Conservation (phyloP, 2,329 filamentous ascomycete genomes). For the Aotearoamyces nothofagi region DNA sequence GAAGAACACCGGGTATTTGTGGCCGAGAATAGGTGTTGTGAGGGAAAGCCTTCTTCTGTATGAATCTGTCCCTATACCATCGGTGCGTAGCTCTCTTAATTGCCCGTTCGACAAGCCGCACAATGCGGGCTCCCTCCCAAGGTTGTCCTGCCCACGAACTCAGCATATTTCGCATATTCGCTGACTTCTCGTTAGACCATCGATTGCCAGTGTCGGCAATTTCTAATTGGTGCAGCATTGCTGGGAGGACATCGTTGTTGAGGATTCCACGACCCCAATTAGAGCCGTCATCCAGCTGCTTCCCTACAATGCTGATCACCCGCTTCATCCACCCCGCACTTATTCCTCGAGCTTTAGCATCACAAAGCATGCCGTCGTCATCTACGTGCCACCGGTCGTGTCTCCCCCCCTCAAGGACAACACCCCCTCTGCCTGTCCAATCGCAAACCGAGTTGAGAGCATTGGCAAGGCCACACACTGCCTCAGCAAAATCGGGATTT, state of each 20-base stretch:
- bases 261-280: constrained; percentile 68
- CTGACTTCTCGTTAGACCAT: constrained; percentile 20
- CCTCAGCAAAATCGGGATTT: constrained; percentile 94
- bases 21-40: constrained; percentile 53
- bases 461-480: constrained; percentile 88
- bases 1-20: constrained; percentile 54
- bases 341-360: constrained; percentile 45
- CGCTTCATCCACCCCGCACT: constrained; percentile 74
- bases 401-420: constrained; percentile 55
- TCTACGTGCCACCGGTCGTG: constrained; percentile 92
- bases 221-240: constrained; percentile 19
- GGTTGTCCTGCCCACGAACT: constrained; percentile 52
- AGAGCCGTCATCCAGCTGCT: constrained; percentile 75
- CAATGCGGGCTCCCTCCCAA: constrained; percentile 79
- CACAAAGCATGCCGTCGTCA: constrained; percentile 65
- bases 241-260: constrained; percentile 34
- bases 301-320: constrained; percentile 80
- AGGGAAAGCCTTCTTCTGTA: constrained; percentile 40
- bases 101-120: constrained; percentile 73
- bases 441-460: constrained; percentile 93
- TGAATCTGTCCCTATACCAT: constrained; percentile 76
- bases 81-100: constrained; percentile 65
- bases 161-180: constrained; percentile 21
- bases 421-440: constrained; percentile 81
- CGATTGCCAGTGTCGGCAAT: constrained; percentile 16